Evolutionary conservation across 2,329 filamentous ascomycete genomes (phyloP).

Genomic region (Chaetomiaceae sp.): DNA sequence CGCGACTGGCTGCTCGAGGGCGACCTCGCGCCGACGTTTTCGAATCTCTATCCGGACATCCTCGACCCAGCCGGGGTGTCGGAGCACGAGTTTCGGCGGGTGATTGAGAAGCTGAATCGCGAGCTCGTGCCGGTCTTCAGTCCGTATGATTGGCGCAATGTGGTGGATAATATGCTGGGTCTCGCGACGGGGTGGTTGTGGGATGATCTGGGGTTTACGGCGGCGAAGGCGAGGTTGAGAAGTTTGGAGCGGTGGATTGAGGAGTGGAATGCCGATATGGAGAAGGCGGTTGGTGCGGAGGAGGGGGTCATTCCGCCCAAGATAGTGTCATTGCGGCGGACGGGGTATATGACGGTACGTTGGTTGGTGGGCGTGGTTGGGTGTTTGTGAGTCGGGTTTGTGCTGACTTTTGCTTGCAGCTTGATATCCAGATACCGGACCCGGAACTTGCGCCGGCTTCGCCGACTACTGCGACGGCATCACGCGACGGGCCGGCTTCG

Average conservation of each 20-base stretch:
- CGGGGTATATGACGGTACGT: slow-evolving; percentile 78
- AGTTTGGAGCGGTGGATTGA: slow-evolving; percentile 76
- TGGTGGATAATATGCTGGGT: slow-evolving; percentile 72
- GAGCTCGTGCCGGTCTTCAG: slow-evolving; percentile 72
- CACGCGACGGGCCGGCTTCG: slow-evolving; percentile 7
- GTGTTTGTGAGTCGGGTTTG: not conserved
- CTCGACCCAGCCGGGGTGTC: slow-evolving; percentile 74
- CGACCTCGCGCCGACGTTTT: slow-evolving; percentile 87
- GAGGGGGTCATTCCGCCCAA: slow-evolving; percentile 53
- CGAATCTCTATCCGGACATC: slow-evolving; percentile 93
- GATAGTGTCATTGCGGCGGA: slow-evolving; percentile 71
- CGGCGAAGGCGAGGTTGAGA: slow-evolving; percentile 64
- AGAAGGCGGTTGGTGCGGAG: slow-evolving; percentile 46
- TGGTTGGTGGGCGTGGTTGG: not conserved
- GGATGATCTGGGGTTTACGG: slow-evolving; percentile 80
- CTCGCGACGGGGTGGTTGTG: slow-evolving; percentile 87
- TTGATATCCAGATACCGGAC: slow-evolving; percentile 77
- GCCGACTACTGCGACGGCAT: slow-evolving; percentile 38
- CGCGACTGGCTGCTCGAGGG: slow-evolving; percentile 88
- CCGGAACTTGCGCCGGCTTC: slow-evolving; percentile 57
- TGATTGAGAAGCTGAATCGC: slow-evolving; percentile 77
- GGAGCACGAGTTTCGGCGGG: slow-evolving; percentile 77
- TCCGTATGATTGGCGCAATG: slow-evolving; percentile 69
- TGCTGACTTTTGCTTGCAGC: slow-evolving; percentile 39
- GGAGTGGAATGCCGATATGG: slow-evolving; percentile 73